Evolutionary conservation across 352 stramenopile genomes (phyloP).

Genomic region (Phytophthora cactorum): DNA sequence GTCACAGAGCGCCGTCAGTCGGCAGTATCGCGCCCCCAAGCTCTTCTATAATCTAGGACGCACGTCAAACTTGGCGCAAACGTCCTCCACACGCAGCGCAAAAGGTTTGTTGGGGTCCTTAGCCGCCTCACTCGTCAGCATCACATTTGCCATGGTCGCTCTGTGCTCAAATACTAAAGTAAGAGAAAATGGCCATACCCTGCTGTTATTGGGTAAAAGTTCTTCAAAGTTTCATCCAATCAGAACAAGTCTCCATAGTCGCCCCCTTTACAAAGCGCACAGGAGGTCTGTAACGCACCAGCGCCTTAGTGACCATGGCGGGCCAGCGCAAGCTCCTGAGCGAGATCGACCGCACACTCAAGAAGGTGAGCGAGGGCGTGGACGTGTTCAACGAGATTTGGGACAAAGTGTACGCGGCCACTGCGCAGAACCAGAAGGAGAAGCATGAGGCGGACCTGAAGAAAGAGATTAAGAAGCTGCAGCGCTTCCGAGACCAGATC

Average conservation of each 20-base stretch:
- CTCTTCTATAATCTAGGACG: constrained; percentile 8
- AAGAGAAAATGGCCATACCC: constrained; percentile 5
- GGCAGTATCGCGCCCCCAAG: neutral
- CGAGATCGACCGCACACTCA: constrained; percentile 99
- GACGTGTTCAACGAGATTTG: constrained; percentile 99
- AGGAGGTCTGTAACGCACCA: constrained; percentile 9
- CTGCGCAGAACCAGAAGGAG: constrained; percentile 98
- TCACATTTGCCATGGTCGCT: constrained; percentile 81
- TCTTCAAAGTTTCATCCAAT: constrained; percentile 19
- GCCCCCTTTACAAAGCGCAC: constrained; percentile 5
- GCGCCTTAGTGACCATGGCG: constrained; percentile 54
- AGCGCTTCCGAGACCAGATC: constrained; percentile 98
- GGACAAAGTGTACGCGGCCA: constrained; percentile 98
- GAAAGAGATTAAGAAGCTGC: constrained; percentile 99
- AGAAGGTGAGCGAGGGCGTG: constrained; percentile 99
- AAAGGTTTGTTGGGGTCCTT: constrained; percentile 92
- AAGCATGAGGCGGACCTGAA: constrained; percentile 99
- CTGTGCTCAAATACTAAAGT: neutral
- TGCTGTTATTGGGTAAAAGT: constrained; percentile 17
- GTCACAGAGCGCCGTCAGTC: constrained; percentile 22
- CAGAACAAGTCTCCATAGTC: neutral
- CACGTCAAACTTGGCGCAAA: constrained; percentile 87
- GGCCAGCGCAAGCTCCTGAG: constrained; percentile 88
- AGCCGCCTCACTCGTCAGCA: constrained; percentile 87
- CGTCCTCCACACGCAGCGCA: constrained; percentile 83